phyloP scores from a whole-genome alignment of 371 early-diverging fungal species.

The Dinochytrium kinnereticum region DNA sequence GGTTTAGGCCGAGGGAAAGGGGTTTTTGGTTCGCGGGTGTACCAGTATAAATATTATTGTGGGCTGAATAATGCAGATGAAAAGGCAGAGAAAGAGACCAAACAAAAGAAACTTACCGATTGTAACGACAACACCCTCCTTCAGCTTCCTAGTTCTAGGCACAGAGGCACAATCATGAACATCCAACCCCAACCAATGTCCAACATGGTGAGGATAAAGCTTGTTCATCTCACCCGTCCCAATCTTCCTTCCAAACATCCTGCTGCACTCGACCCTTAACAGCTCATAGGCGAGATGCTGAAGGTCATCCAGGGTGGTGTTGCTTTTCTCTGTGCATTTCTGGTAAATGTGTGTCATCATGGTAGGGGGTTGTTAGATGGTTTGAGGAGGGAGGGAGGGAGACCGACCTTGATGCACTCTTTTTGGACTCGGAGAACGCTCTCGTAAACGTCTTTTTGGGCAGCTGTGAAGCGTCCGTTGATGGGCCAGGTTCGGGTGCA shows the following conservation, averaged over 20 bases:
- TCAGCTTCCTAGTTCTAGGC: conserved; percentile 70
- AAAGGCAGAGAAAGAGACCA: neutral
- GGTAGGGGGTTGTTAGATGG: too few relatives aligned
- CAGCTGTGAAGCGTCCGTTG: conserved; percentile 79
- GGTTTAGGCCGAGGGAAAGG: too few relatives aligned
- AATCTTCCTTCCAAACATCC: conserved; percentile 39
- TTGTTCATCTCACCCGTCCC: conserved; percentile 42
- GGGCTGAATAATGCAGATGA: conserved; percentile 6
- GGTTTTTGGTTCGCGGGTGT: too few relatives aligned
- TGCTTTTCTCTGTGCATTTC: conserved; percentile 69
- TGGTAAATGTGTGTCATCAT: conserved; percentile 52
- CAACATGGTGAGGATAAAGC: conserved; percentile 93
- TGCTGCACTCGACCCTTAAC: conserved; percentile 39
- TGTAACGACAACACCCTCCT: conserved; percentile 88
- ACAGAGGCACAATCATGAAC: conserved; percentile 89
- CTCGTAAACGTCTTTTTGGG: conserved; percentile 85
- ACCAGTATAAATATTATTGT: too few relatives aligned
- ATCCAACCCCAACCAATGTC: conserved; percentile 94
- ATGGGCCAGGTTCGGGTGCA: conserved; percentile 96
- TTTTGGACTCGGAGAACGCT: conserved; percentile 85
- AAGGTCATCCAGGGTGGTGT: conserved; percentile 80
- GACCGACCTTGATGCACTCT: conserved; percentile 76
- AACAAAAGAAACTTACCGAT: conserved; percentile 58
- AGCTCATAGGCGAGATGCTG: conserved; percentile 58
- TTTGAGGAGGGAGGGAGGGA: neutral